Conservation (phyloP, 2,329 filamentous ascomycete species). For the Aspergillaceae sp. region DNA sequence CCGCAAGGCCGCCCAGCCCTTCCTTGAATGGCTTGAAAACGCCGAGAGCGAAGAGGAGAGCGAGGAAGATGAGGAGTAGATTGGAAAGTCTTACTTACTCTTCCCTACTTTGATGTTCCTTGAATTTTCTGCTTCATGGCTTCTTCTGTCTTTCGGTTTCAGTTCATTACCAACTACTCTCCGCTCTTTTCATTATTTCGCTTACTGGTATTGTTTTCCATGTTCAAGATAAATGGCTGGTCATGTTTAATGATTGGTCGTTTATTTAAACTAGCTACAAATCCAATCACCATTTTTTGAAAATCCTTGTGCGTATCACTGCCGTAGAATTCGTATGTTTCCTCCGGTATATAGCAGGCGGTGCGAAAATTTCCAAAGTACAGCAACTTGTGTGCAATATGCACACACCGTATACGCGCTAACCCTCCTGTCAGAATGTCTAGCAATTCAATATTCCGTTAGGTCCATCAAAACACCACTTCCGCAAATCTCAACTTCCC, state of each 20-base stretch:
- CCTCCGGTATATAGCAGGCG: no score
- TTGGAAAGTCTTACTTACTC: slow-evolving; percentile 1
- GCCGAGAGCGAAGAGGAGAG: slow-evolving; percentile 63
- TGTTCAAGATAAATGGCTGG: not conserved
- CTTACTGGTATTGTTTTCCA: not conserved
- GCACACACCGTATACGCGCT: no score
- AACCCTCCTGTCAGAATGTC: no score
- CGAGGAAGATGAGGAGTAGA: slow-evolving; percentile 42
- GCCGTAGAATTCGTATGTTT: no score
- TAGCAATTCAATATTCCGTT: no score
- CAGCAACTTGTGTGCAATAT: no score
- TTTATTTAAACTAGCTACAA: slow-evolving; percentile 2
- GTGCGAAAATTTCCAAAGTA: no score
- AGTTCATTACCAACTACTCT: slow-evolving; percentile 5
- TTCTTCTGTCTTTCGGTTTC: not conserved
- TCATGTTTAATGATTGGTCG: not conserved
- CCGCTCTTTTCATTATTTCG: slow-evolving; percentile 4
- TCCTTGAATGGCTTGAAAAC: slow-evolving; percentile 87
- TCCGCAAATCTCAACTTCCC: slow-evolving; percentile 28
- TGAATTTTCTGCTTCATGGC: not conserved
- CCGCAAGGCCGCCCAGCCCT: slow-evolving; percentile 85
- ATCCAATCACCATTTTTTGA: not conserved
- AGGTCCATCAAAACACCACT: slow-evolving; percentile 11
- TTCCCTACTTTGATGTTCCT: not conserved
- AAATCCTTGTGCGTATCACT: not conserved